Evolutionary conservation across 352 stramenopile genomes (phyloP).

Genomic region (Phytophthora macrochlamydospora): DNA sequence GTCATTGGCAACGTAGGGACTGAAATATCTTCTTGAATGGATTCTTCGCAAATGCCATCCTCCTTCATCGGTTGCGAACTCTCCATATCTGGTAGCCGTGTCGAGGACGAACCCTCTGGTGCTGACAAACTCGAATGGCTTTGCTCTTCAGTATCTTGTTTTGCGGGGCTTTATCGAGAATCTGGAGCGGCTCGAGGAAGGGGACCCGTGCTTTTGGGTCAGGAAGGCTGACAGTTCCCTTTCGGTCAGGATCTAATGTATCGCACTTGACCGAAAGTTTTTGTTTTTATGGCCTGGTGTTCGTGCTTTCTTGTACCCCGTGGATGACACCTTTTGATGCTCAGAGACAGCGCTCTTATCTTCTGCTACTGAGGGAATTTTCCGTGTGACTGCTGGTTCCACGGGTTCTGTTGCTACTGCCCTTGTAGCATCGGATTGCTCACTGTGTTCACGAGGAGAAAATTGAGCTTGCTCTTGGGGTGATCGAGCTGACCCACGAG

Average conservation of each 20-base stretch:
- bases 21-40: constrained; percentile 34
- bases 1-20: background rate
- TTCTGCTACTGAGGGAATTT: constrained; percentile 9
- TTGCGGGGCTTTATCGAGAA: constrained; percentile 24
- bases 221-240: constrained; percentile 3
- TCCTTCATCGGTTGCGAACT: constrained; percentile 21
- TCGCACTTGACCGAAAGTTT: constrained; percentile 6
- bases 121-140: background rate
- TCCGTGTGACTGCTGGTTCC: background rate
- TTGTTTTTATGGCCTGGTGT: constrained; percentile 19
- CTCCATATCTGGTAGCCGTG: constrained; percentile 7
- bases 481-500: background rate
- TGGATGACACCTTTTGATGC: constrained; percentile 28
- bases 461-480: background rate
- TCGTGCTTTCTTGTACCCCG: constrained; percentile 47
- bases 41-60: constrained; percentile 31
- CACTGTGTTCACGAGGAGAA: background rate
- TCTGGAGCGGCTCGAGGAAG: constrained; percentile 23
- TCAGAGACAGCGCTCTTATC: constrained; percentile 12
- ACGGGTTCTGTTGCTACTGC: background rate
- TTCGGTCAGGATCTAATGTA: background rate
- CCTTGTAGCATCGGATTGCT: background rate
- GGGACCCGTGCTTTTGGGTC: constrained; percentile 17
- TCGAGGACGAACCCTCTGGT: constrained; percentile 3
- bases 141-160: constrained; percentile 9